Conservation (phyloP, 192 early-diverging fungal genomes). For the Umbelopsis ramanniana region DNA sequence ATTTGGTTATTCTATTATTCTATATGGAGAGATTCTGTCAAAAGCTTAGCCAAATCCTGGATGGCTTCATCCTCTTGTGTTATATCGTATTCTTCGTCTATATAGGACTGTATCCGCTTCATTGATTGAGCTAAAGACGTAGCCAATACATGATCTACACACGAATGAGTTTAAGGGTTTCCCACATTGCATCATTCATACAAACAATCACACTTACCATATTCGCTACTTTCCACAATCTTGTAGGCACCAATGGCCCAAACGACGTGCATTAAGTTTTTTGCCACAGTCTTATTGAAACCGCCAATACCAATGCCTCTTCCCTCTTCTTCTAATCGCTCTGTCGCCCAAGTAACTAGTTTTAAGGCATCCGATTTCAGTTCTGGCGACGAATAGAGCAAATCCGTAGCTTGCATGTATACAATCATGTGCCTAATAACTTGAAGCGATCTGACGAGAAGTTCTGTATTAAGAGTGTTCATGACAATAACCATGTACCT, state of each 20-base stretch:
- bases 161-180: not conserved
- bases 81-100: slow-evolving; percentile 36
- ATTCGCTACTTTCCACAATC: slow-evolving; percentile 30
- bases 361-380: slow-evolving; percentile 22
- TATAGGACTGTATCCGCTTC: slow-evolving; percentile 33
- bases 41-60: slow-evolving; percentile 25
- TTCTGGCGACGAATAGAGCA: not conserved
- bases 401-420: slow-evolving; percentile 29
- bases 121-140: slow-evolving; percentile 30
- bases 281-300: slow-evolving; percentile 35
- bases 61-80: slow-evolving; percentile 37
- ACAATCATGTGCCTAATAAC: slow-evolving; percentile 34
- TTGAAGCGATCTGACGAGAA: slow-evolving; percentile 28
- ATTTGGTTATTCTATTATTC: no score
- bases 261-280: slow-evolving; percentile 37
- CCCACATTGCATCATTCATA: not conserved
- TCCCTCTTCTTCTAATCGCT: slow-evolving; percentile 40
- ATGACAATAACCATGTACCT: slow-evolving; percentile 26
- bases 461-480: slow-evolving; percentile 35
- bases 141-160: slow-evolving; percentile 11
- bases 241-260: slow-evolving; percentile 36
- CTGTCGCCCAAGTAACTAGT: slow-evolving; percentile 33
- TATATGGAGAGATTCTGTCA: not conserved
- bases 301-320: slow-evolving; percentile 37
- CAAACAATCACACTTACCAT: slow-evolving; percentile 25